These are phyloP conservation scores for Populus davidiana DNA, from an alignment of 345 rosid genomes.

Conservation along the genomic window DNA sequence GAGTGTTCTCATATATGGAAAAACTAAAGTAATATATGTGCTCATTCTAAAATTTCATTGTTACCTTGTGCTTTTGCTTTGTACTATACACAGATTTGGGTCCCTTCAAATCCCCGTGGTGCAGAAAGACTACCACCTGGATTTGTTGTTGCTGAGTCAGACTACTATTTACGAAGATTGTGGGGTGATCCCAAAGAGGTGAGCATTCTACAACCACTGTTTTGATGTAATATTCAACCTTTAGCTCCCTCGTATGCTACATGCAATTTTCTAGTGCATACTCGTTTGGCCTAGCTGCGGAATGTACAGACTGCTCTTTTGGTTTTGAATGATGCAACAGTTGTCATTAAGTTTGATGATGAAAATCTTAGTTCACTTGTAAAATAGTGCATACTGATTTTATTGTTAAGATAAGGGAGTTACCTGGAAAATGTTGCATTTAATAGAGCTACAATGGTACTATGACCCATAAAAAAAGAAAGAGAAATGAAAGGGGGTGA, in stretches of 20 bases:
- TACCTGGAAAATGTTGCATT: not conserved
- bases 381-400: not conserved
- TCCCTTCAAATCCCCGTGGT: slow-evolving; percentile 91
- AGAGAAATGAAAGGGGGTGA: not conserved
- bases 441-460: not conserved
- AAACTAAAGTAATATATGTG: not conserved
- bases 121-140: slow-evolving; percentile 88
- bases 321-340: not conserved
- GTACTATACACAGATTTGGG: slow-evolving; percentile 72
- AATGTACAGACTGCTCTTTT: not conserved
- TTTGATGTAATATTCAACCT: not conserved
- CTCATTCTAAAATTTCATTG: not conserved
- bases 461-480: not conserved
- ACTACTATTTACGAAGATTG: slow-evolving; percentile 70
- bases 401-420: not conserved
- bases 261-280: not conserved
- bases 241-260: not conserved
- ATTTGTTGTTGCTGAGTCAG: slow-evolving; percentile 81
- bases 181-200: slow-evolving; percentile 98
- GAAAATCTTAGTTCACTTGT: not conserved
- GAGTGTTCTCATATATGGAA: not conserved
- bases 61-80: slow-evolving; percentile 3
- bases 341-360: not conserved
- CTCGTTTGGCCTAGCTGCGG: not conserved
- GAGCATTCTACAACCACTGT: slow-evolving; percentile 8